Percentiles rank a stretch among this genome's conserved stretches.
Conservation (phyloP, 2,329 filamentous ascomycete species). For the Aureobasidium uvarum region DNA sequence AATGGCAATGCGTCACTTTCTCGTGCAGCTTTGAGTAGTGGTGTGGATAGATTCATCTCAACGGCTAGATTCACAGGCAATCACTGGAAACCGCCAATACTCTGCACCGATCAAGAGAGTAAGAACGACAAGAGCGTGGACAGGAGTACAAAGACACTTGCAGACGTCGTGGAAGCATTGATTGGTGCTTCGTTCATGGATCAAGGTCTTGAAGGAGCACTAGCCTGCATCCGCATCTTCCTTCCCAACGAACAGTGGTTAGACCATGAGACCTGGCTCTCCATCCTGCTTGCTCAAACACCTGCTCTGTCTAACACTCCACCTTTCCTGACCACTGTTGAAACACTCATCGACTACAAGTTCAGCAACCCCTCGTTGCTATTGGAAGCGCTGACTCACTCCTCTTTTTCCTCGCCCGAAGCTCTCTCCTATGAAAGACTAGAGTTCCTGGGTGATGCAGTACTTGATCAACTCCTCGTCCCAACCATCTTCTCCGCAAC, state of each 20-base stretch:
- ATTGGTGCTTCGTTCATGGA: constrained; percentile 73
- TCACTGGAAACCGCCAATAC: constrained; percentile 70
- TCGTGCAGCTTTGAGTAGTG: constrained; percentile 59
- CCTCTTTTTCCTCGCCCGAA: constrained; percentile 53
- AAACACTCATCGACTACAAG: constrained; percentile 66
- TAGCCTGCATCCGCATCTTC: constrained; percentile 65
- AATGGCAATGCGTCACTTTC: constrained; percentile 65
- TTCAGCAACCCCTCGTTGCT: constrained; percentile 70
- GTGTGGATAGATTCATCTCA: constrained; percentile 71
- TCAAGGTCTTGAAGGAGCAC: constrained; percentile 63
- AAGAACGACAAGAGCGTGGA: constrained; percentile 38
- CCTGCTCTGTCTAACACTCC: background rate
- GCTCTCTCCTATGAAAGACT: constrained; percentile 68
- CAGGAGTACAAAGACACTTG: constrained; percentile 74
- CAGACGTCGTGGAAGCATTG: constrained; percentile 83
- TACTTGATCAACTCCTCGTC: constrained; percentile 77
- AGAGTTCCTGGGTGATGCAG: constrained; percentile 83
- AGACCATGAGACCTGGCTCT: constrained; percentile 8
- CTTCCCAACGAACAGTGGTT: constrained; percentile 52
- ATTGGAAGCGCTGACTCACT: constrained; percentile 77
- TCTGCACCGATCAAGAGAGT: constrained; percentile 31
- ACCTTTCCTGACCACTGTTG: constrained; percentile 43
- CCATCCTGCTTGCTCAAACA: background rate
- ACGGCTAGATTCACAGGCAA: constrained; percentile 63
- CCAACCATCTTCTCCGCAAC: constrained; percentile 57